Evolutionary conservation across 1,284 basidiomycete species (phyloP).

Genomic region (Malassezia globosa): DNA sequence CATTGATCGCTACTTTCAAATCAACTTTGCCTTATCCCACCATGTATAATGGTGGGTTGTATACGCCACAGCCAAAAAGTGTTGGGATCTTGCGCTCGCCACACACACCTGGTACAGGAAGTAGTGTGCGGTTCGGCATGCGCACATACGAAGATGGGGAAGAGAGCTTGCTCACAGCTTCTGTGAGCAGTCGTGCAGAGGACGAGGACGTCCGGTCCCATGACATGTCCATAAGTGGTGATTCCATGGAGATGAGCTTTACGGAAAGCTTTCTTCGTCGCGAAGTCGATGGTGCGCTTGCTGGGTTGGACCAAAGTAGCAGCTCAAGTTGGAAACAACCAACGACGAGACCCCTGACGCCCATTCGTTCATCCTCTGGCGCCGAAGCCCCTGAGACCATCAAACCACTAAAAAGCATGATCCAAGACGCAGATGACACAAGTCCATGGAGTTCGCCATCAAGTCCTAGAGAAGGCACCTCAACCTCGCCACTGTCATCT

Average conservation of each 20-base stretch:
- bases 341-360: conserved; percentile 13
- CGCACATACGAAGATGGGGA: conserved; percentile 25
- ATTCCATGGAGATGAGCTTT: conserved; percentile 30
- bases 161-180: conserved; percentile 20
- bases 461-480: background rate
- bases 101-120: conserved; percentile 20
- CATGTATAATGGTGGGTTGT: conserved; percentile 5
- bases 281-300: conserved; percentile 30
- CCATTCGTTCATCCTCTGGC: conserved; percentile 9
- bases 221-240: background rate
- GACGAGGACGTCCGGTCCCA: background rate
- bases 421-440: conserved; percentile 14
- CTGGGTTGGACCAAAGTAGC: conserved; percentile 18
- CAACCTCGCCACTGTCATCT: background rate
- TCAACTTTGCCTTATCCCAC: background rate
- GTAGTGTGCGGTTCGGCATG: conserved; percentile 22
- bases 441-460: conserved; percentile 1
- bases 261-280: conserved; percentile 34
- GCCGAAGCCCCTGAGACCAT: background rate
- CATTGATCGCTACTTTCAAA: too few species aligned
- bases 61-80: conserved; percentile 1
- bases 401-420: background rate
- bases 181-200: conserved; percentile 3
- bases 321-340: too few species aligned
- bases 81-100: conserved; percentile 20